Percentiles rank a stretch among this genome's conserved stretches.
Evolutionary conservation across 345 rosid genomes (phyloP).

Genomic region (Acer yangbiense): DNA sequence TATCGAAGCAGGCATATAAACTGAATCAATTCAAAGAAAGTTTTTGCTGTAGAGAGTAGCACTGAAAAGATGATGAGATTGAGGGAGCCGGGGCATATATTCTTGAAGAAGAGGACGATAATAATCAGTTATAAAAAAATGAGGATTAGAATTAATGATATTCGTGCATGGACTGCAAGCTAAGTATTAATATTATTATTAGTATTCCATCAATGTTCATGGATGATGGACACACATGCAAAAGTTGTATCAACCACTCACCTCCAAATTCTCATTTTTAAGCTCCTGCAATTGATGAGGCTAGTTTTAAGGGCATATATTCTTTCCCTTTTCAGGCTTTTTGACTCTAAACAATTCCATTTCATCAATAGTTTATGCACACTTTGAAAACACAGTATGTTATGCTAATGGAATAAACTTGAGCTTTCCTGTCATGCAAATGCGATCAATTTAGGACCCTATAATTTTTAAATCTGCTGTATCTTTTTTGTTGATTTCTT

Average conservation of each 20-base stretch:
- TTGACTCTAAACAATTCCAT: conserved; percentile 2
- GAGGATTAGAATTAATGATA: background rate
- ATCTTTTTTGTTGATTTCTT: too few relatives aligned
- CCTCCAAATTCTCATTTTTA: background rate
- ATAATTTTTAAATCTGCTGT: background rate
- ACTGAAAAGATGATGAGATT: background rate
- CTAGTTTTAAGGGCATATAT: background rate
- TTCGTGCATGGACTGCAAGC: background rate
- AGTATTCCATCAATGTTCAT: background rate
- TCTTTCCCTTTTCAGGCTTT: background rate
- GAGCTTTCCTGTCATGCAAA: background rate
- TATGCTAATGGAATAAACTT: background rate
- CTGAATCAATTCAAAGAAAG: background rate
- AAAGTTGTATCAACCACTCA: background rate
- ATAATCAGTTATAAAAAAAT: background rate
- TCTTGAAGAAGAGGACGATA: background rate
- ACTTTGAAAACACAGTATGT: background rate
- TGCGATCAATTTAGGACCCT: background rate
- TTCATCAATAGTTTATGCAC: background rate
- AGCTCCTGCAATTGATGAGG: background rate
- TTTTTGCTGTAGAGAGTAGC: background rate
- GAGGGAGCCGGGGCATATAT: background rate
- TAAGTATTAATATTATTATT: background rate
- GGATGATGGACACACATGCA: background rate
- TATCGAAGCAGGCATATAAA: background rate